Evolutionary conservation across 176 grass and related monocot genomes (phyloP).

Genomic region (Thalia dealbata): DNA sequence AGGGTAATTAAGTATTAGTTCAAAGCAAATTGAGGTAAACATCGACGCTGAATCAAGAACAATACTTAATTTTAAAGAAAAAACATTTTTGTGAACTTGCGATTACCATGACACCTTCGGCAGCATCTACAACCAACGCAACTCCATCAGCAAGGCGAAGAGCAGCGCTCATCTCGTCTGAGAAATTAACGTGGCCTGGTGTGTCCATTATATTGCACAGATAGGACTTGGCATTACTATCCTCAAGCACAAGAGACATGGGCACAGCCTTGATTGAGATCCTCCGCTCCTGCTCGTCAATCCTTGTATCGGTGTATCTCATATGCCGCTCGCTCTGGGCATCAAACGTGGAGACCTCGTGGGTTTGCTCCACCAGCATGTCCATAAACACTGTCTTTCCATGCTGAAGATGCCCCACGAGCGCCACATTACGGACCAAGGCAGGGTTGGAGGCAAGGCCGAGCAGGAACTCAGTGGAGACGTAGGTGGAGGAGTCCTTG

Average conservation of each 20-base stretch:
- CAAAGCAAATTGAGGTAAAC: no score
- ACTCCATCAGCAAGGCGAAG: conserved; percentile 77
- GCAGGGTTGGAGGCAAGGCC: conserved; percentile 83
- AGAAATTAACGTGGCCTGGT: conserved; percentile 92
- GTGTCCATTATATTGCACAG: conserved; percentile 99
- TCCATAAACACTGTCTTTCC: conserved; percentile 98
- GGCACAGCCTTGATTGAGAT: conserved; percentile 97
- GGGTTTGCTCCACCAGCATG: conserved; percentile 99
- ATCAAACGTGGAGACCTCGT: conserved; percentile 83
- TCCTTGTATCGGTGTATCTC: conserved; percentile 75
- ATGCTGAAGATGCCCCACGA: conserved; percentile 91
- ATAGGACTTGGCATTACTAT: conserved; percentile 75
- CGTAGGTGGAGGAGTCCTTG: conserved; percentile 51
- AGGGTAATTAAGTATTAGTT: no score
- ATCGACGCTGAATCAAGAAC: no score
- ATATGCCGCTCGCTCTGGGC: conserved; percentile 67
- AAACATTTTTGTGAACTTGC: no score
- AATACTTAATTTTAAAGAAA: no score
- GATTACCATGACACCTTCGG: conserved; percentile 88
- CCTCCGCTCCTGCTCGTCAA: conserved; percentile 91
- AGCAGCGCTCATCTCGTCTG: conserved; percentile 91
- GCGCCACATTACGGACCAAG: conserved; percentile 67
- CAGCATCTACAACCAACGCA: conserved; percentile 85
- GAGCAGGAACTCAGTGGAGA: conserved; percentile 83
- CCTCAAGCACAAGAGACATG: conserved; percentile 93